Conservation (phyloP, 805 yeast species). For the Schizosaccharomyces cryophilus region DNA sequence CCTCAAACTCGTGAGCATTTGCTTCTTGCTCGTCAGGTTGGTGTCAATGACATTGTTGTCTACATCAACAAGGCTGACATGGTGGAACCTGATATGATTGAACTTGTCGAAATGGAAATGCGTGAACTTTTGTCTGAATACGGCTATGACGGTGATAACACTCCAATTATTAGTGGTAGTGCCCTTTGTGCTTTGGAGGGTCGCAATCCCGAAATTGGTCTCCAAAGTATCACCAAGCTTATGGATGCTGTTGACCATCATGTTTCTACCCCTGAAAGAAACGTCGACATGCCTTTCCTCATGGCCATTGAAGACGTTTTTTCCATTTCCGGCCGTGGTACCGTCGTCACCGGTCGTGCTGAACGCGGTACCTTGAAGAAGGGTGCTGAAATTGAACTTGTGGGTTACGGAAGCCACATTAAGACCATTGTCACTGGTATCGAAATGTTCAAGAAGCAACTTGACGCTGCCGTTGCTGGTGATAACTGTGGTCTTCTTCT, state of each 20-base stretch:
- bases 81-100: conserved; percentile 95
- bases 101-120: conserved; percentile 99
- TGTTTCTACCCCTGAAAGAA: conserved; percentile 93
- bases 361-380: conserved; percentile 94
- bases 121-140: conserved; percentile 75
- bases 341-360: conserved; percentile 96
- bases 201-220: conserved; percentile 75
- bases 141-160: conserved; percentile 94
- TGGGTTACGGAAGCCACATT: conserved; percentile 69
- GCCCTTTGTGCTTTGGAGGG: conserved; percentile 90
- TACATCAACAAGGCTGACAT: conserved; percentile 96
- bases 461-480: conserved; percentile 95
- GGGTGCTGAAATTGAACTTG: conserved; percentile 96
- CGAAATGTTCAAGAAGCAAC: conserved; percentile 98
- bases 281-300: conserved; percentile 83
- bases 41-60: conserved; percentile 91
- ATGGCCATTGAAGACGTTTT: conserved; percentile 94
- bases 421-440: conserved; percentile 94
- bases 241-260: conserved; percentile 79
- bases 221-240: conserved; percentile 50
- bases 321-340: conserved; percentile 98
- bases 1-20: conserved; percentile 99
- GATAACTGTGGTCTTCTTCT: conserved; percentile 93
- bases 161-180: conserved; percentile 96
- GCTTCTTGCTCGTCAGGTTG: conserved; percentile 95